Base-by-base conservation (phyloP, 2,329 filamentous ascomycete species). In the Talaromyces rugulosus region DNA sequence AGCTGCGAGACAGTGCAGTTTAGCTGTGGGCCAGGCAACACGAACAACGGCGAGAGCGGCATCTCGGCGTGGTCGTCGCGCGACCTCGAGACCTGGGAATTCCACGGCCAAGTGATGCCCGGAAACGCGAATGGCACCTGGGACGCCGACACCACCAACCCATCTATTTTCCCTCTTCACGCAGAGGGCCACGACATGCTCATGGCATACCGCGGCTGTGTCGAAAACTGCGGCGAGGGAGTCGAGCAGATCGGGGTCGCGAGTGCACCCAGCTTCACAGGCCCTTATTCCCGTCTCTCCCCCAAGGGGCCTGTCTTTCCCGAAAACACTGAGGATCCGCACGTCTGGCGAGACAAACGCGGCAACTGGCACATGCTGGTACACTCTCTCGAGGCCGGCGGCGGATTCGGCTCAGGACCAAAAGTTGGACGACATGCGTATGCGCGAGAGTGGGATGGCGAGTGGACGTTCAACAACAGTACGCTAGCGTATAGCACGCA, bases 331-430 rank as follows among this genome's bases (percentile, higher is more conserved):
- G 74, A 76, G 58, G 74, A 76, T 31, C 71, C 71, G 0, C 76
- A 75, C 27, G 53, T 77, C 42, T 76, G 74, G 75, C 69, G 68
- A 2, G 74, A 76, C 51, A 74, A 73, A 62, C 69, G 74, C 1
- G 74, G 73, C 0, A 61, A 76, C 54, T 76, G 68, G 67, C 74
- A 76, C 56, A 67, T 70, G 3, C 67, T 77, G 8, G 69, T 70
- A 2, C 74, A 76, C 60, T 73, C 70, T 53, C 71, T 77, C 64
- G 50, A 58, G 8, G 69, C 70, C 16, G 66, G 72, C 12, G 67
- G 66, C 3, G 66, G 67, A 5, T 66, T 68, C 3, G 59, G 65
- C 12, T 67, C 68, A 55, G 72, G 70, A 16, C 74, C 74, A 1
- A 68, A 71, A 0, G 73, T 76, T 3, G 74, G 74, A 0, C 67